These are phyloP conservation scores for Myrmaecium sp. DNA, from an alignment of 2,329 filamentous ascomycete genomes.

Conservation along the genomic window DNA sequence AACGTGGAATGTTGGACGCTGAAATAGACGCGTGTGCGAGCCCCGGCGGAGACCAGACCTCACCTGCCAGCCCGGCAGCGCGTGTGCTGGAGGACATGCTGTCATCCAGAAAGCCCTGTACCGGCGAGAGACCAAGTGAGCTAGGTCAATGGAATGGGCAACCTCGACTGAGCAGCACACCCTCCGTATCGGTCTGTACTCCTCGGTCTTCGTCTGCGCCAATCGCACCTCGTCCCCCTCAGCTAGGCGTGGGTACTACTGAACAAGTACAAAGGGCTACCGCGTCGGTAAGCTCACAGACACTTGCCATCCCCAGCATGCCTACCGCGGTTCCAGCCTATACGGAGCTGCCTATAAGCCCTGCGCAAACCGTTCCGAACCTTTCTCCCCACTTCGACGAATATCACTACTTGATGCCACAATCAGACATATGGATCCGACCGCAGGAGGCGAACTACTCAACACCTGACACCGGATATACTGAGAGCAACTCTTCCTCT, in stretches of 20 bases:
- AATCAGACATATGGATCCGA: slow-evolving; percentile 11
- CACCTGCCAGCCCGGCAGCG: slow-evolving; percentile 2
- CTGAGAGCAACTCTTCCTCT: slow-evolving; percentile 15
- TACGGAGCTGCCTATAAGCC: background rate
- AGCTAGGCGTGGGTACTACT: too few species aligned
- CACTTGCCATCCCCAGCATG: too few species aligned
- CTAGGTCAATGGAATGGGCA: slow-evolving; percentile 2
- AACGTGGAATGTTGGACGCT: slow-evolving; percentile 39
- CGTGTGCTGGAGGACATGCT: slow-evolving; percentile 3
- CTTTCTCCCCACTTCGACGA: slow-evolving; percentile 8
- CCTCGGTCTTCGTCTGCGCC: background rate
- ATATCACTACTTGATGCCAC: slow-evolving; percentile 9
- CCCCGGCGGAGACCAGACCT: slow-evolving; percentile 3
- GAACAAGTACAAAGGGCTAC: too few species aligned
- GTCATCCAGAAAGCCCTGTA: background rate
- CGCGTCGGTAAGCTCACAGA: too few species aligned
- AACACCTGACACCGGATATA: slow-evolving; percentile 1
- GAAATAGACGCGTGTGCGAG: slow-evolving; percentile 28
- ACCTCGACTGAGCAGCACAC: slow-evolving; percentile 1
- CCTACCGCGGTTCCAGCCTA: too few species aligned
- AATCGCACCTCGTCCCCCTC: too few species aligned
- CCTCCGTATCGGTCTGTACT: background rate
- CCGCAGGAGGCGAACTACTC: slow-evolving; percentile 5
- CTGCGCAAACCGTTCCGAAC: background rate
- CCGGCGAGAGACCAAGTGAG: background rate